Evolutionary conservation across 305 asterid genomes (phyloP).

Genomic region (Fraxinus nigra): DNA sequence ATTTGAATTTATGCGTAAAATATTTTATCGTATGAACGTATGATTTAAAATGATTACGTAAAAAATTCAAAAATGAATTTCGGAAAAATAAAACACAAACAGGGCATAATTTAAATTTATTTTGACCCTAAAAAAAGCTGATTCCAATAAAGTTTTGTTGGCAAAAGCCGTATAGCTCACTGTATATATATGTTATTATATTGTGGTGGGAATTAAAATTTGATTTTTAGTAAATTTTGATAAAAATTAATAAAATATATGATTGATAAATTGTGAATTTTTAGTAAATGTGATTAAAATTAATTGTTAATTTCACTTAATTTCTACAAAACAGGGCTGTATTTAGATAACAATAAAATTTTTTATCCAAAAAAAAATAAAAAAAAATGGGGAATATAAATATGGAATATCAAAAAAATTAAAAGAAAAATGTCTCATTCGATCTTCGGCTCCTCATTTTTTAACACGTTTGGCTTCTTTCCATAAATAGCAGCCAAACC

Average conservation of each 20-base stretch:
- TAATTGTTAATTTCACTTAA: too few species aligned
- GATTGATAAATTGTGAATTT: too few species aligned
- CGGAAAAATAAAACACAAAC: too few species aligned
- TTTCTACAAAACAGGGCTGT: neutral
- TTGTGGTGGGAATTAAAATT: neutral
- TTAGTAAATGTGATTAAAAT: neutral
- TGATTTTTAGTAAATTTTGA: too few species aligned
- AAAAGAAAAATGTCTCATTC: neutral
- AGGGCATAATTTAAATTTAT: too few species aligned
- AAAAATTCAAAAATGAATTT: too few species aligned
- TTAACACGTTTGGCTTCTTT: neutral
- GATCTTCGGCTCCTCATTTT: neutral
- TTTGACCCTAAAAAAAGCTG: neutral
- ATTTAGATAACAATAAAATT: too few species aligned
- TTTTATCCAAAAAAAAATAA: neutral
- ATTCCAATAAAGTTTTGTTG: neutral
- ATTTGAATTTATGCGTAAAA: too few species aligned
- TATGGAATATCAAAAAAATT: neutral
- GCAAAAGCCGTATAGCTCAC: neutral
- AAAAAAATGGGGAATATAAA: neutral
- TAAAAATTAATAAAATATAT: too few species aligned
- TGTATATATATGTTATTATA: neutral
- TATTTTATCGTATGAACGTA: too few species aligned
- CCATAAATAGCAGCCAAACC: neutral
- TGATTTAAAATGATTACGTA: too few species aligned